Percentiles rank a stretch among this genome's conserved stretches.
Evolutionary conservation across 164 flowering plant species (phyloP).

Genomic region (Stephania cephalantha): DNA sequence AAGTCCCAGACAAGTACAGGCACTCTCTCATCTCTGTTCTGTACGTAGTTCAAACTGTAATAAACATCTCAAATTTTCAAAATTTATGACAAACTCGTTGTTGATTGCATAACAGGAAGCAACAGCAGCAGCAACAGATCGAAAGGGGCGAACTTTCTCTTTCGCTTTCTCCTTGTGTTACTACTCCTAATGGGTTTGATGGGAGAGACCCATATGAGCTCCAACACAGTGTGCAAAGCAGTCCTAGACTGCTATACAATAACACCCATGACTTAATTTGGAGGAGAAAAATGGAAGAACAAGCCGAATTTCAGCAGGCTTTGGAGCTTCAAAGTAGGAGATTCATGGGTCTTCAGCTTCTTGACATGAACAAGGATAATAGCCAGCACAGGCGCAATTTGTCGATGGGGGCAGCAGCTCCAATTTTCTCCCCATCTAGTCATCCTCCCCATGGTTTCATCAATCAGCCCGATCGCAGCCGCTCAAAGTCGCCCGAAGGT

Average conservation of each 20-base stretch:
- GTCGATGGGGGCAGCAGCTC: constrained; percentile 24
- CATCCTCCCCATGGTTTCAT: constrained; percentile 20
- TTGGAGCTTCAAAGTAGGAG: constrained; percentile 73
- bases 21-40: not conserved
- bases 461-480: constrained; percentile 20
- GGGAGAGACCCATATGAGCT: constrained; percentile 71
- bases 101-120: constrained; percentile 37
- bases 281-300: constrained; percentile 70
- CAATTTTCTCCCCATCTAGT: constrained; percentile 29
- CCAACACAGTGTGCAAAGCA: constrained; percentile 45
- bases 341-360: constrained; percentile 66
- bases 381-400: constrained; percentile 26
- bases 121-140: constrained; percentile 51
- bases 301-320: constrained; percentile 80
- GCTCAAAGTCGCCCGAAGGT: constrained; percentile 21
- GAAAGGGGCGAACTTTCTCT: constrained; percentile 62
- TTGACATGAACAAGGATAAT: constrained; percentile 48
- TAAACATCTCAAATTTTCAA: not conserved
- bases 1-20: constrained; percentile 73
- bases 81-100: not conserved
- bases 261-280: constrained; percentile 47
- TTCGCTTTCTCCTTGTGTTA: constrained; percentile 19
- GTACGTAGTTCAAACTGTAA: not conserved
- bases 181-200: constrained; percentile 48
- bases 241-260: constrained; percentile 51